Percentiles rank a stretch among this genome's conserved stretches.
Conservation (phyloP, 352 stramenopile genomes). For the Pythium pyrilobum region DNA sequence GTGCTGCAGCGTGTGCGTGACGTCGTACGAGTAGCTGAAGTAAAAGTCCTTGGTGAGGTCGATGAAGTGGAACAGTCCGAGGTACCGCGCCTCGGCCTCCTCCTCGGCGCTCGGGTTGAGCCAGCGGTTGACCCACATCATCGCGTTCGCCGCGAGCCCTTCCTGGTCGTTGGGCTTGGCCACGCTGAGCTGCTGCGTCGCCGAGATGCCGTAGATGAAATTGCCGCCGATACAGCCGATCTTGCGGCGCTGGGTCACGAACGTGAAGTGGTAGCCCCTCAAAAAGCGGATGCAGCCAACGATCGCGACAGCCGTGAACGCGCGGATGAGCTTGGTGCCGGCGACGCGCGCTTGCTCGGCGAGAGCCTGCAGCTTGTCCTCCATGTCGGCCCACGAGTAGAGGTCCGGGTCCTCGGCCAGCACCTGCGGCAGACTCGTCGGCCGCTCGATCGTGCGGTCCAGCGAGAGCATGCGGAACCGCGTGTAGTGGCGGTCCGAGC, state of each 20-base stretch:
- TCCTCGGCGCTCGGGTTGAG: conserved; percentile 80
- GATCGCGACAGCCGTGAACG: conserved; percentile 94
- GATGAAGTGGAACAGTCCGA: conserved; percentile 97
- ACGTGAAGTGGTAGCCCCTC: conserved; percentile 97
- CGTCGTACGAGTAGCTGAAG: conserved; percentile 98
- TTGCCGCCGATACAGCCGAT: conserved; percentile 96
- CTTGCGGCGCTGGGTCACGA: conserved; percentile 96
- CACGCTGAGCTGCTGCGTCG: conserved; percentile 89
- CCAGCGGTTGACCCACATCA: conserved; percentile 77
- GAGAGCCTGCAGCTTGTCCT: conserved; percentile 62
- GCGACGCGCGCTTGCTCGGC: conserved; percentile 36
- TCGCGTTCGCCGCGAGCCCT: conserved; percentile 23
- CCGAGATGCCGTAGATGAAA: conserved; percentile 97
- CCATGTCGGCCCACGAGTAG: conserved; percentile 81
- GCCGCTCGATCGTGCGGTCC: conserved; percentile 60
- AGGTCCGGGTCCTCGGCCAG: conserved; percentile 58
- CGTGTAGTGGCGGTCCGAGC: conserved; percentile 81
- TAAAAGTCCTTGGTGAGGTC: conserved; percentile 99
- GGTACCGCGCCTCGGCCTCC: conserved; percentile 87
- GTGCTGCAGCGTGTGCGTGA: conserved; percentile 96
- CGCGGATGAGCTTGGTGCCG: conserved; percentile 45
- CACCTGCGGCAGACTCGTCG: conserved; percentile 45
- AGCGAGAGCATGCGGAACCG: conserved; percentile 72
- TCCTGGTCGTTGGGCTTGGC: conserved; percentile 44
- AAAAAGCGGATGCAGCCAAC: conserved; percentile 98